phyloP scores from a whole-genome alignment of 805 yeast genomes.

The Candida taoyuanica region DNA sequence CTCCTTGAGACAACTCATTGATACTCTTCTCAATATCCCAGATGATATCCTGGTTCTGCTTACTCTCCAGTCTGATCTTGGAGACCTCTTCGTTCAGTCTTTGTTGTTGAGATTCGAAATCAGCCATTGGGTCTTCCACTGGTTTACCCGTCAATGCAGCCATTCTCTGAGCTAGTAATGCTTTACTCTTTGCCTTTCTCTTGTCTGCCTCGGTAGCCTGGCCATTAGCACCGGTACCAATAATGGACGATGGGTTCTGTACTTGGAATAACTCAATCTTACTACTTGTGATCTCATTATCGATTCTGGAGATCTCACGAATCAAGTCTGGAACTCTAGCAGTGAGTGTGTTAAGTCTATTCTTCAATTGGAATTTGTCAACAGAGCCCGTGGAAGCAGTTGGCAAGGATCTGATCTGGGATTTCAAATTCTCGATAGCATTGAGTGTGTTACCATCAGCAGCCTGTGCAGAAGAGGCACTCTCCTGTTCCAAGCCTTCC shows the following conservation, averaged over 20 bases:
- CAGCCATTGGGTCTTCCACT: conserved; percentile 37
- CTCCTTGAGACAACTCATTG: conserved; percentile 46
- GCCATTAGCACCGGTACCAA: conserved; percentile 86
- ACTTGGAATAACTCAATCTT: conserved; percentile 61
- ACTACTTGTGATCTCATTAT: conserved; percentile 60
- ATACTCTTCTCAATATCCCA: conserved; percentile 71
- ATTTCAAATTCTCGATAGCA: conserved; percentile 62
- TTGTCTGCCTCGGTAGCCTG: conserved; percentile 79
- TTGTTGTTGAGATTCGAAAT: conserved; percentile 32
- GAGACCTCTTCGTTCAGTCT: conserved; percentile 46
- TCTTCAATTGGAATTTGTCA: conserved; percentile 43
- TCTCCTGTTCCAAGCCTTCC: conserved; percentile 48
- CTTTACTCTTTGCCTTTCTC: conserved; percentile 74
- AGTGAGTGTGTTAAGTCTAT: conserved; percentile 57
- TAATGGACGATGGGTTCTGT: conserved; percentile 65
- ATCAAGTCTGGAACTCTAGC: conserved; percentile 72
- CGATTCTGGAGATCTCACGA: conserved; percentile 55
- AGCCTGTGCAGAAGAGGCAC: conserved; percentile 17
- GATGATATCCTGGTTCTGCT: conserved; percentile 54
- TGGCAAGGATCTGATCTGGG: conserved; percentile 47
- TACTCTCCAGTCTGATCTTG: conserved; percentile 48
- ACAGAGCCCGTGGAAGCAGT: conserved; percentile 28
- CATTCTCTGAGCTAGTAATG: conserved; percentile 78
- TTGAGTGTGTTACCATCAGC: conserved; percentile 37
- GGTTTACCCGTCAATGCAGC: conserved; percentile 86